Conservation (phyloP, 257 asterid species). For the Nicotiana obtusifolia region DNA sequence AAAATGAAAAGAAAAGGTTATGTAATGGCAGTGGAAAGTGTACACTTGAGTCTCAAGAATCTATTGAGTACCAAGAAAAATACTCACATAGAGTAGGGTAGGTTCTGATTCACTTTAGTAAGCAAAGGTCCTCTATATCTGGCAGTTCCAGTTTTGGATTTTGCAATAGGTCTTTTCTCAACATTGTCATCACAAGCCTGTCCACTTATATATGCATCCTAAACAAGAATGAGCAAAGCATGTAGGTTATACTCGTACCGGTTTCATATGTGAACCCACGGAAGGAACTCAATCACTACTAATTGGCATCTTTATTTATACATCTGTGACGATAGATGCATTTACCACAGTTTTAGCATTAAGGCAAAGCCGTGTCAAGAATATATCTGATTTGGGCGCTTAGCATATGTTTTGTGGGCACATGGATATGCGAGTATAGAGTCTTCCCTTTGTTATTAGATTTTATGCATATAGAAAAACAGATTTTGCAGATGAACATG, state of each 20-base stretch:
- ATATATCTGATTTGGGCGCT: no score
- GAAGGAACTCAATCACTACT: no score
- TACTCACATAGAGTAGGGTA: slow-evolving; percentile 31
- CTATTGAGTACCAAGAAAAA: background rate
- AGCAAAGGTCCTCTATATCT: slow-evolving; percentile 32
- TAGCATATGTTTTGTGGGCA: no score
- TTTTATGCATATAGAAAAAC: background rate
- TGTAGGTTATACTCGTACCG: background rate
- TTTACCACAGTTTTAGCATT: no score
- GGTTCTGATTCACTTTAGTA: slow-evolving; percentile 23
- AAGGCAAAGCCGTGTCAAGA: no score
- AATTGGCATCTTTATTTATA: no score
- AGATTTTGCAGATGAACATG: background rate
- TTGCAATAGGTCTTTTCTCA: slow-evolving; percentile 3
- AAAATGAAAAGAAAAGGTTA: background rate
- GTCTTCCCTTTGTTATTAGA: background rate
- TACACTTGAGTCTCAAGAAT: background rate
- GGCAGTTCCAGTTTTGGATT: slow-evolving; percentile 2
- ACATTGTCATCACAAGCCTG: slow-evolving; percentile 13
- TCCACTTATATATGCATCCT: slow-evolving; percentile 50
- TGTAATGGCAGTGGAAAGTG: background rate
- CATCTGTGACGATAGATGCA: no score
- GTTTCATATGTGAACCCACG: no score
- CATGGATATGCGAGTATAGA: background rate
- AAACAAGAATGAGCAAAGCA: background rate